Percentiles rank a stretch among this genome's conserved stretches.
These are phyloP conservation scores for Fragaria nilgerrensis DNA, from an alignment of 306 rosid species.

Conservation along the genomic window DNA sequence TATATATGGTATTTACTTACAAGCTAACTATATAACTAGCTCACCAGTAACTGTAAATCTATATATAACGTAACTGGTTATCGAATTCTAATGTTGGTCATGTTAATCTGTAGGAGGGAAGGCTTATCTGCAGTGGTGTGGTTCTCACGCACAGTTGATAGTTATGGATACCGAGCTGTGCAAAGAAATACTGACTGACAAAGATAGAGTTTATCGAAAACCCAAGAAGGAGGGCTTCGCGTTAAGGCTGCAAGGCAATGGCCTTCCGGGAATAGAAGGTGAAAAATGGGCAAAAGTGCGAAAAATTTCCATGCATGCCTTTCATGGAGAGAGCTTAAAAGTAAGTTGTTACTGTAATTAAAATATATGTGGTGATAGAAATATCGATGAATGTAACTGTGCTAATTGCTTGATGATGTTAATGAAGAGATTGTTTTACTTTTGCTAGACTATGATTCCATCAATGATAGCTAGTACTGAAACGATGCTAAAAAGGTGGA, in stretches of 20 bases:
- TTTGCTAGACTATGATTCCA: neutral
- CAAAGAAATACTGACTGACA: slow-evolving; percentile 34
- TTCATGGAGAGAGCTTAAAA: slow-evolving; percentile 6
- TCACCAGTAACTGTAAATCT: neutral
- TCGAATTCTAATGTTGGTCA: neutral
- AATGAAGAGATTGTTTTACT: neutral
- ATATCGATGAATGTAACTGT: neutral
- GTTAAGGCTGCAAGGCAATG: slow-evolving; percentile 3
- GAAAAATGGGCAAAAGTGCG: slow-evolving; percentile 2
- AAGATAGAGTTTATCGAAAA: slow-evolving; percentile 13
- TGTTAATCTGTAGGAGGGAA: slow-evolving; percentile 22
- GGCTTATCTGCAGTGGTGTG: slow-evolving; percentile 33
- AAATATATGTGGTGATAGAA: too few species aligned
- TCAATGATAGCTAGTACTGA: neutral
- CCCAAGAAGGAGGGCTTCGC: slow-evolving; percentile 4
- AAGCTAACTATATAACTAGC: too few species aligned
- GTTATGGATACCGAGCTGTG: slow-evolving; percentile 32
- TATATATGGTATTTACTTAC: slow-evolving; percentile 4
- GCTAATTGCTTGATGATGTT: neutral
- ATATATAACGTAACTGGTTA: neutral
- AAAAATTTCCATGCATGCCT: slow-evolving; percentile 2
- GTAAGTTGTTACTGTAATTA: too few species aligned
- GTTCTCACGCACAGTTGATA: slow-evolving; percentile 26
- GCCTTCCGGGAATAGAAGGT: slow-evolving; percentile 9
- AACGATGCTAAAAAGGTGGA: neutral